Percentiles rank a stretch among this genome's conserved stretches.
Conservation (phyloP, 352 stramenopile genomes). For the Globisporangium mamillatum region DNA sequence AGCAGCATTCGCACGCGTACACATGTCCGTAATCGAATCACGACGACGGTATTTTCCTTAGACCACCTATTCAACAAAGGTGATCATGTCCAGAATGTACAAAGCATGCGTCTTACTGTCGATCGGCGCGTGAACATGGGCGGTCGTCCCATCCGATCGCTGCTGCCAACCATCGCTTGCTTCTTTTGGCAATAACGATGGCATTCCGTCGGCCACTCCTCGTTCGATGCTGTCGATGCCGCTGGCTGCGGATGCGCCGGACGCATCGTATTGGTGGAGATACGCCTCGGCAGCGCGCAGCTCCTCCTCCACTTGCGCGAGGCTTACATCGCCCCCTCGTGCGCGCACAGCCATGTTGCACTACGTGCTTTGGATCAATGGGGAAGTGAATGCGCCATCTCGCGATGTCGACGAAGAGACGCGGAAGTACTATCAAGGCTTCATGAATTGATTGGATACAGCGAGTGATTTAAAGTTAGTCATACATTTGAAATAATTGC, state of each 20-base stretch:
- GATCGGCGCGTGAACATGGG: background rate
- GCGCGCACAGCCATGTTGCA: constrained; percentile 4
- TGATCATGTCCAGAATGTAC: background rate
- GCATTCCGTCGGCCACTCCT: background rate
- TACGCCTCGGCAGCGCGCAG: constrained; percentile 62
- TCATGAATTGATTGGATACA: background rate
- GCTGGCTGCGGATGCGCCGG: background rate
- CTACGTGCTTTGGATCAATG: background rate
- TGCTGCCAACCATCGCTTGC: background rate
- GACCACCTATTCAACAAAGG: background rate
- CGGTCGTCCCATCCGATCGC: background rate
- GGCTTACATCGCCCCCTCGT: constrained; percentile 25
- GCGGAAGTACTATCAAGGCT: background rate
- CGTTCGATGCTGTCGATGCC: background rate
- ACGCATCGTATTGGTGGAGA: constrained; percentile 24
- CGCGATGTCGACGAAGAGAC: constrained; percentile 15
- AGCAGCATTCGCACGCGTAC: background rate
- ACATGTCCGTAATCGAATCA: background rate
- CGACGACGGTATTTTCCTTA: background rate
- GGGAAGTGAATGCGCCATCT: background rate
- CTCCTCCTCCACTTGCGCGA: constrained; percentile 68
- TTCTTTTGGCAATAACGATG: background rate
- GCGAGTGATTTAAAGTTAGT: no score
- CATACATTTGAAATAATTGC: no score
- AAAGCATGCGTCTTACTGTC: background rate